Percentiles rank a stretch among this genome's conserved stretches.
These are phyloP conservation scores for Tilletia caries DNA, from an alignment of 1,284 basidiomycete genomes.

Conservation along the genomic window DNA sequence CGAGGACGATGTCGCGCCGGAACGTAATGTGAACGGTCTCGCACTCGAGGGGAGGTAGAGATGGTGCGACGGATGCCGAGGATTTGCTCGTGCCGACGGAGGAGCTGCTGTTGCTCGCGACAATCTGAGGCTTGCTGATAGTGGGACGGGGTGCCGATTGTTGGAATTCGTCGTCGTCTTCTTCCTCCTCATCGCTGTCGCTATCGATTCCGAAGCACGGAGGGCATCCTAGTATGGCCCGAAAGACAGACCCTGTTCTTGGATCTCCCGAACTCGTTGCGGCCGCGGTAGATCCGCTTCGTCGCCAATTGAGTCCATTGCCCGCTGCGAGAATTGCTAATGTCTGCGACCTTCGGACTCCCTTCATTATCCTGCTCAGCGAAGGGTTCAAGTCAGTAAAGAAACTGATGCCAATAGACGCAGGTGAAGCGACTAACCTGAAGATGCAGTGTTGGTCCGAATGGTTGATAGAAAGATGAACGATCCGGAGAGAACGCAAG, in stretches of 20 bases:
- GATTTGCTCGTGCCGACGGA: background rate
- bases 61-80: background rate
- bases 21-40: constrained; percentile 6
- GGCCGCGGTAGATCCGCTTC: background rate
- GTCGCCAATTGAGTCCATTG: constrained; percentile 1
- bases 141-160: background rate
- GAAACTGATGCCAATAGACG: no score
- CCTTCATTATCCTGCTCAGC: background rate
- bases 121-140: background rate
- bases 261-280: background rate
- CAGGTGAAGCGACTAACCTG: no score
- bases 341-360: background rate
- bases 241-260: background rate
- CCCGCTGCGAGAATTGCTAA: constrained; percentile 6
- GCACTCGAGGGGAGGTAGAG: constrained; percentile 8
- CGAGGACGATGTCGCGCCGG: background rate
- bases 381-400: no score
- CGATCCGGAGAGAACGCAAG: no score
- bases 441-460: no score
- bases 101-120: background rate
- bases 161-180: background rate
- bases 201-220: no score
- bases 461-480: no score
- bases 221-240: background rate
- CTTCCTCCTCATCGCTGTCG: background rate